Base-by-base conservation (phyloP, 352 stramenopile species). In the Phytophthora palmivora region DNA sequence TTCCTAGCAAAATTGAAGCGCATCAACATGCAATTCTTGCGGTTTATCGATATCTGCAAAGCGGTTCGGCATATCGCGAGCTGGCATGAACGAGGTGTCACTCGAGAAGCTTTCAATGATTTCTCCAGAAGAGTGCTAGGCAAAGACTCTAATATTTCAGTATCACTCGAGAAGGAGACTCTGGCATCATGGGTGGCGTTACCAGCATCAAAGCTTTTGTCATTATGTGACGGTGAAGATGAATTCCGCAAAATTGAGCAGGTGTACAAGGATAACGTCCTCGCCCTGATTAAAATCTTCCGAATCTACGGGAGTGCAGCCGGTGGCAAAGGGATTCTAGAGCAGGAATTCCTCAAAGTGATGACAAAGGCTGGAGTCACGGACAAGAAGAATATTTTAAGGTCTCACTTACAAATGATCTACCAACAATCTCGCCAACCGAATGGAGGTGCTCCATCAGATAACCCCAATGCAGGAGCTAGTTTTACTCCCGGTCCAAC, bases 211-310 rank as follows among this genome's bases (percentile, higher is more conserved):
- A 90, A 91, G 15, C 34, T 92, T 3, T 53, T 88, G 1, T 66
- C 43, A 6, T 36, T 94, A 3, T 94, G 85, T 26, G 78, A 88
- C 19, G 78, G 56, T 15, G 74, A 86, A 41, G 79, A 88, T n/a
- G 82, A 94, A 22, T 70, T 92, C 21, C 50, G 41, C 0, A 58
- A 67, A 7, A 90, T 94, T 28, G 79, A 94, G 38, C 58, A 76
- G 7, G 74, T 94, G 0, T 91, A 87, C 54, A 88, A 88, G 37
- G 79, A 90, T 14, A 88, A 92, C 21, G 79, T 92, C 0, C 63
- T 94, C 12, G 81, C 90, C 16, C 62, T 94, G n/a, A 79, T 91
- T 60, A 89, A 91, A 51, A 89, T 94, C 10, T 94, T 91, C 62
- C 65, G 80, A 7, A 83, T 90, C 33, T 90, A 90, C 38, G 81